Evolutionary conservation across 805 yeast genomes (phyloP).

Genomic region (Cephaloascus albidus): DNA sequence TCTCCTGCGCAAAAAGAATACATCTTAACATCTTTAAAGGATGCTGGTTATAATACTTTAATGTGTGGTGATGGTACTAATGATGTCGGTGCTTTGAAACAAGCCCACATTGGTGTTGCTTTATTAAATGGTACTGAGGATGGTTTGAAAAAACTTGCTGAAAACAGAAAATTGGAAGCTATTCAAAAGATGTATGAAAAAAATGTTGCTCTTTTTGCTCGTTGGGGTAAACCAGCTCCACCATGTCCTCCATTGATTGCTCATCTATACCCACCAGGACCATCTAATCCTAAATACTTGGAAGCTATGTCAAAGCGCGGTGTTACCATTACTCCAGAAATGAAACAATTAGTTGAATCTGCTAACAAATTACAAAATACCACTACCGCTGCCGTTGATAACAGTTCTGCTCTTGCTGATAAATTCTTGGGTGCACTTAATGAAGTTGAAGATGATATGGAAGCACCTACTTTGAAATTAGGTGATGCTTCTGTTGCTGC

Average conservation of each 20-base stretch:
- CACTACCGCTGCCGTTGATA: conserved; percentile 19
- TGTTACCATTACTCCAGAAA: conserved; percentile 66
- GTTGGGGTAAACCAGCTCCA: conserved; percentile 80
- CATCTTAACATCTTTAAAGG: conserved; percentile 73
- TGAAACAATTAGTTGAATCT: conserved; percentile 47
- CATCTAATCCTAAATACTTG: conserved; percentile 78
- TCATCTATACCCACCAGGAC: conserved; percentile 94
- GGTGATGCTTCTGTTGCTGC: conserved; percentile 99
- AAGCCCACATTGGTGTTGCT: conserved; percentile 98
- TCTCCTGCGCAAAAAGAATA: conserved; percentile 95
- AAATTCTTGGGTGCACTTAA: conserved; percentile 46
- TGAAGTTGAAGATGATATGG: conserved; percentile 49
- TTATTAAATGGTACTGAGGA: conserved; percentile 94
- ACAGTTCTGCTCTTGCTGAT: conserved; percentile 46
- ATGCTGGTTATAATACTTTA: conserved; percentile 82
- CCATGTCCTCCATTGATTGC: conserved; percentile 85
- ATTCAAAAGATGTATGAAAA: conserved; percentile 66
- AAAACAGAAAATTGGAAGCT: conserved; percentile 60
- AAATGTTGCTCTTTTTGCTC: conserved; percentile 67
- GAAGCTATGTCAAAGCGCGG: conserved; percentile 83
- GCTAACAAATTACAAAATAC: conserved; percentile 28
- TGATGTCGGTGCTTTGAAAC: conserved; percentile 98
- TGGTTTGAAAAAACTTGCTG: conserved; percentile 81
- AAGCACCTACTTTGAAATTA: conserved; percentile 83
- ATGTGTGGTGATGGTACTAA: conserved; percentile 99